phyloP scores from a whole-genome alignment of 192 early-diverging fungal species.

The Podila horticola region DNA sequence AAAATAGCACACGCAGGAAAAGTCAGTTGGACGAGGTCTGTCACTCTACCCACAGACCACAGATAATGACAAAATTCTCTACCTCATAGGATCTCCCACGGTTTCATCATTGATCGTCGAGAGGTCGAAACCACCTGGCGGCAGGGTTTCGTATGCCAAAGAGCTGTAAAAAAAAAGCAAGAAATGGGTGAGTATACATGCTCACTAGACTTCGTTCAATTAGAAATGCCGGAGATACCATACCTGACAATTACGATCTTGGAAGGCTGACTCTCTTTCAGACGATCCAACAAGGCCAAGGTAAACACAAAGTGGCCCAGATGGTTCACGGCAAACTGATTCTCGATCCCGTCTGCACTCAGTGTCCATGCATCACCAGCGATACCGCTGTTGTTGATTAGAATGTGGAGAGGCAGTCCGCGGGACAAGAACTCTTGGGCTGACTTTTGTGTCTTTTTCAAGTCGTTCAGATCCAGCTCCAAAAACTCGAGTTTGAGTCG shows the following conservation, averaged over 20 bases:
- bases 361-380: not conserved
- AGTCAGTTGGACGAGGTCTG: no score
- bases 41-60: no score
- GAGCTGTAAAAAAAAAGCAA: not conserved
- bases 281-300: conserved; percentile 15
- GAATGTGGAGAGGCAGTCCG: conserved; percentile 53
- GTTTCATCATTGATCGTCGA: conserved; percentile 43
- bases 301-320: conserved; percentile 50
- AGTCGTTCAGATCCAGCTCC: conserved; percentile 9
- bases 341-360: conserved; percentile 37
- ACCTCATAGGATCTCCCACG: conserved; percentile 12
- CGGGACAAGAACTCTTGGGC: conserved; percentile 35
- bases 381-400: conserved; percentile 8
- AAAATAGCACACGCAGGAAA: no score
- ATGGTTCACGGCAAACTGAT: conserved; percentile 55
- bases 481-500: conserved; percentile 12
- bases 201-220: not conserved
- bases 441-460: conserved; percentile 3
- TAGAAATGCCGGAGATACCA: not conserved
- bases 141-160: conserved; percentile 12
- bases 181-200: not conserved
- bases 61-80: not conserved
- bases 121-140: conserved; percentile 30
- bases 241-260: conserved; percentile 52
- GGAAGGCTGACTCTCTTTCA: conserved; percentile 34